Conservation (phyloP, 106 monocot genomes). For the Dendrobium catenatum region DNA sequence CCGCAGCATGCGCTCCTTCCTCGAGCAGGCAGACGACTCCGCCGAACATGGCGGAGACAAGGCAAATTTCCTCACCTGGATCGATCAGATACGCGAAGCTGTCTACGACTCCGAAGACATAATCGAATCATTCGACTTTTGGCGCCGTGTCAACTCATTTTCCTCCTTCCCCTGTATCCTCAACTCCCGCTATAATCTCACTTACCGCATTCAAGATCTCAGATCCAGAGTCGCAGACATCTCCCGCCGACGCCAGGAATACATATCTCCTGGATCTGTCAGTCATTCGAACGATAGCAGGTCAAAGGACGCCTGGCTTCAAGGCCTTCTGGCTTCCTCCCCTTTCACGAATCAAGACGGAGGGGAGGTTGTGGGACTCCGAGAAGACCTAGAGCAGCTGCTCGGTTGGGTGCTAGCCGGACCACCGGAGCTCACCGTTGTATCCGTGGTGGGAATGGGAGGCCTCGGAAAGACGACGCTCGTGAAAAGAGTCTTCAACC, state of each 20-base stretch:
- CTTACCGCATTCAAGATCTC: background rate
- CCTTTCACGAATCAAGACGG: constrained; percentile 6
- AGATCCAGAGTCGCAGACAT: background rate
- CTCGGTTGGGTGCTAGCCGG: background rate
- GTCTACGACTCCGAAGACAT: constrained; percentile 10
- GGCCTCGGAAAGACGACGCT: constrained; percentile 17
- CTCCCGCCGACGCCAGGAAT: background rate
- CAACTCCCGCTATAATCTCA: background rate
- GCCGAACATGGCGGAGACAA: background rate
- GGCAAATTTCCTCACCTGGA: background rate
- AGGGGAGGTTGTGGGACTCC: background rate
- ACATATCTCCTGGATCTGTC: background rate
- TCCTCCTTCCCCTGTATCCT: background rate
- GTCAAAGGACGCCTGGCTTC: background rate
- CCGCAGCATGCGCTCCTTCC: constrained; percentile 13
- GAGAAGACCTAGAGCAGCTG: background rate
- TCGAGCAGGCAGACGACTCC: background rate
- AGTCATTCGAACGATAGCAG: no score
- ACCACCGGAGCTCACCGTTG: background rate
- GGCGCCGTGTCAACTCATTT: background rate
- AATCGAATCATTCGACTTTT: background rate
- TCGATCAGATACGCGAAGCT: constrained; percentile 5
- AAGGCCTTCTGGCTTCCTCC: constrained; percentile 8
- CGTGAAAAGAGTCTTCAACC: constrained; percentile 10
- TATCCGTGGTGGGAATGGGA: constrained; percentile 16